These are phyloP conservation scores for Aspergillus leporis DNA, from an alignment of 495 filamentous ascomycete species.

Conservation along the genomic window DNA sequence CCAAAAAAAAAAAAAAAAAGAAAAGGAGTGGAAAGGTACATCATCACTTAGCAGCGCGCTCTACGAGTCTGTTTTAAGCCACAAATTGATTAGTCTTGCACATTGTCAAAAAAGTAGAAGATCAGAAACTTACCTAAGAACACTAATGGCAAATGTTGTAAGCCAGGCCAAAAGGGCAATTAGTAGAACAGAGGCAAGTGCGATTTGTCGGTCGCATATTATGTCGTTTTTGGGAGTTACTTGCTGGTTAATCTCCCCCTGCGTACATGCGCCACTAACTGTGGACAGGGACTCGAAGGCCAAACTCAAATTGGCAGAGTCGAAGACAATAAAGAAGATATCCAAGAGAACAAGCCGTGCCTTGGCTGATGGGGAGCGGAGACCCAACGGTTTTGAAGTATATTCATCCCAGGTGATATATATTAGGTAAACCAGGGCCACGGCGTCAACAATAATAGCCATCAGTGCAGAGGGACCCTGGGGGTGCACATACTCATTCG, in stretches of 20 bases:
- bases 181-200: constrained; percentile 76
- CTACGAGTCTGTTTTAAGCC: constrained; percentile 56
- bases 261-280: constrained; percentile 61
- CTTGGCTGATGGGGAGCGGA: constrained; percentile 80
- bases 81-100: constrained; percentile 15
- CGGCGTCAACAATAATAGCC: constrained; percentile 84
- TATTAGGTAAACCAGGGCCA: constrained; percentile 84
- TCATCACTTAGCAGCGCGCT: constrained; percentile 57
- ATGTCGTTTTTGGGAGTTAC: constrained; percentile 40
- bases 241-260: constrained; percentile 38
- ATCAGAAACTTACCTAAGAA: constrained; percentile 63
- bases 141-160: constrained; percentile 83
- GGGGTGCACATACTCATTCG: constrained; percentile 42
- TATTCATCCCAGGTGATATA: constrained; percentile 98
- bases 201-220: constrained; percentile 72
- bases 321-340: constrained; percentile 94
- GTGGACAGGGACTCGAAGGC: constrained; percentile 83
- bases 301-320: constrained; percentile 85
- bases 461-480: constrained; percentile 79
- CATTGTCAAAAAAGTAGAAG: neutral
- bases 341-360: constrained; percentile 86
- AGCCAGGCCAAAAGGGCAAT: constrained; percentile 87
- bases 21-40: constrained; percentile 2
- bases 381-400: constrained; percentile 84
- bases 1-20: no score